phyloP scores from a whole-genome alignment of 306 rosid species.

The Trifolium pratense region DNA sequence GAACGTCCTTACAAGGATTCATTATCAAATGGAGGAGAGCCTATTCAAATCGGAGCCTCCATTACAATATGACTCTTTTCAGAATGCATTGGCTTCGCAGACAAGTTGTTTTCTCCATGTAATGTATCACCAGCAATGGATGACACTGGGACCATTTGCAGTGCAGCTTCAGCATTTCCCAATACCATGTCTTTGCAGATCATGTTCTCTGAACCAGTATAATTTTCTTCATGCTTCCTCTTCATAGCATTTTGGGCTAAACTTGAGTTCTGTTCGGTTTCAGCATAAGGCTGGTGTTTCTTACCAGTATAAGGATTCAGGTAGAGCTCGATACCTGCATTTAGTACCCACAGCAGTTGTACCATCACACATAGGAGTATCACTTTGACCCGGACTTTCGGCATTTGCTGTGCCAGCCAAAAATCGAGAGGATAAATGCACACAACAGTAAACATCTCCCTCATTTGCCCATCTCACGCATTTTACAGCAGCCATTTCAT shows the following conservation, averaged over 20 bases:
- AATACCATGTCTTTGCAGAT: slow-evolving; percentile 59
- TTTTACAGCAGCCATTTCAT: slow-evolving; percentile 49
- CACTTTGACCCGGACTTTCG: slow-evolving; percentile 61
- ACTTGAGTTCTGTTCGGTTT: slow-evolving; percentile 47
- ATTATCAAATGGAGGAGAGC: slow-evolving; percentile 64
- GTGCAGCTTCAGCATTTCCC: slow-evolving; percentile 61
- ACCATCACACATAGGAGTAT: slow-evolving; percentile 91
- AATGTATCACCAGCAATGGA: slow-evolving; percentile 50
- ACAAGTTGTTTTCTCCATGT: slow-evolving; percentile 47
- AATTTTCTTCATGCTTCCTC: slow-evolving; percentile 70
- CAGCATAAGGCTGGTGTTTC: slow-evolving; percentile 82
- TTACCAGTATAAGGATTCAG: slow-evolving; percentile 80
- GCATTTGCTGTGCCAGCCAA: slow-evolving; percentile 64
- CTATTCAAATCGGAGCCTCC: slow-evolving; percentile 65
- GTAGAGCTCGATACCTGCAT: slow-evolving; percentile 91
- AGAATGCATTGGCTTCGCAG: slow-evolving; percentile 51
- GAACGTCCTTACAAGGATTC: slow-evolving; percentile 77
- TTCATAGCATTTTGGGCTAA: slow-evolving; percentile 55
- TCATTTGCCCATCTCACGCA: slow-evolving; percentile 99
- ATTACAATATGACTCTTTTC: slow-evolving; percentile 51
- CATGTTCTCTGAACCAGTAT: slow-evolving; percentile 51
- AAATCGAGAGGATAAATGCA: slow-evolving; percentile 91
- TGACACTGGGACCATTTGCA: slow-evolving; percentile 62
- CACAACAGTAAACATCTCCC: slow-evolving; percentile 98
- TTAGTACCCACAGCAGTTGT: slow-evolving; percentile 94